phyloP scores from a whole-genome alignment of 148 eudicot species.

The Vaccinium myrtillus region DNA sequence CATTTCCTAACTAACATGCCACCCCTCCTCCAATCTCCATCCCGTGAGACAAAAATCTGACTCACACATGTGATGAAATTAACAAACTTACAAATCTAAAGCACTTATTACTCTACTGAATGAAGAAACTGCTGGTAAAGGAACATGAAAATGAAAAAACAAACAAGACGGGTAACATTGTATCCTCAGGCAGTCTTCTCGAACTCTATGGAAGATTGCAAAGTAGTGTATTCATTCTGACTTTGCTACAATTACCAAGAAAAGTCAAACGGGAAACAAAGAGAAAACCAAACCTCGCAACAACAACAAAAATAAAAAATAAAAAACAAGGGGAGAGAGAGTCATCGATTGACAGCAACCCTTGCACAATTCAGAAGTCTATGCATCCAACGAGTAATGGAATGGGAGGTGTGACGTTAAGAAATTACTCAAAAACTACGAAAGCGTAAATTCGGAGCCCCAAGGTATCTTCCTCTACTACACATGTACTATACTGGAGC shows the following conservation, averaged over 20 bases:
- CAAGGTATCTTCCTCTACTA: slow-evolving; percentile 4
- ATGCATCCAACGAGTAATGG: not conserved
- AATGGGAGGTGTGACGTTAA: not conserved
- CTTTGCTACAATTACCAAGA: not conserved
- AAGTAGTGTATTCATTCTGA: not conserved
- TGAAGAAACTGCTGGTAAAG: not conserved
- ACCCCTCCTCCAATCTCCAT: too few species aligned
- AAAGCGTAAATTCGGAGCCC: not conserved
- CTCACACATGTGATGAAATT: not conserved
- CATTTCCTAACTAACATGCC: too few species aligned
- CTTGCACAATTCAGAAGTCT: not conserved
- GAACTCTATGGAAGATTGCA: not conserved
- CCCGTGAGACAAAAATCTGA: not conserved
- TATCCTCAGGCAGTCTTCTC: not conserved
- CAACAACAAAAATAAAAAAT: not conserved
- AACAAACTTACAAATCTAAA: not conserved
- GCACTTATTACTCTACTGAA: not conserved
- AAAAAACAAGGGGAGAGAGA: not conserved
- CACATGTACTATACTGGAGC: not conserved
- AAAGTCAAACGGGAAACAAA: not conserved
- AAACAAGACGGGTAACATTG: not conserved
- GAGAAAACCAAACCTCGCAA: not conserved
- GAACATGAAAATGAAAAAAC: not conserved
- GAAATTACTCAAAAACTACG: not conserved
- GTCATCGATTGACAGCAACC: not conserved